Evolutionary conservation across 2,329 filamentous ascomycete species (phyloP).

Genomic region (Aspergillus pseudoterreus): DNA sequence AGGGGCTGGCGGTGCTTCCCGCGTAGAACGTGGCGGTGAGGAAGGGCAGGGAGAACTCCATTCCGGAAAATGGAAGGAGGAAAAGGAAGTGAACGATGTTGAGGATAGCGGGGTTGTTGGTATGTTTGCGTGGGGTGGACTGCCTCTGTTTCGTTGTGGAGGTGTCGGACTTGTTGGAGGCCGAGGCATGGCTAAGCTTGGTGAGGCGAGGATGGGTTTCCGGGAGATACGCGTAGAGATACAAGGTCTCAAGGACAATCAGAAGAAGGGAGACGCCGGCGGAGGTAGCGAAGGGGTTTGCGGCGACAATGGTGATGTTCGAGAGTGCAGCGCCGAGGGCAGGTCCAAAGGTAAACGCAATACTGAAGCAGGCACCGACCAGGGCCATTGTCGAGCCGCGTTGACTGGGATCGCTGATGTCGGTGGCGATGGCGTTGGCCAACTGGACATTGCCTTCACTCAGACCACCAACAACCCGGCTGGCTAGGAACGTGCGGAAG

Average conservation of each 20-base stretch:
- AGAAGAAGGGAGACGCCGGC: constrained; percentile 82
- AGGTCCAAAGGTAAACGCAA: constrained; percentile 95
- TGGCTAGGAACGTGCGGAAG: constrained; percentile 94
- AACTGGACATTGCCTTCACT: constrained; percentile 97
- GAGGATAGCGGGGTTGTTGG: constrained; percentile 78
- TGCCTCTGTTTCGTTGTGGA: background rate
- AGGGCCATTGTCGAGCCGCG: constrained; percentile 92
- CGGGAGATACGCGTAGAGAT: constrained; percentile 78
- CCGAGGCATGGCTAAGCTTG: constrained; percentile 27
- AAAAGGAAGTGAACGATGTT: constrained; percentile 87
- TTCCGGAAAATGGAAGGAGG: constrained; percentile 93
- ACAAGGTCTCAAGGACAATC: constrained; percentile 81
- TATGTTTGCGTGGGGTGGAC: constrained; percentile 47
- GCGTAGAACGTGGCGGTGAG: constrained; percentile 94
- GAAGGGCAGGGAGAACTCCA: constrained; percentile 97
- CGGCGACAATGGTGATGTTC: constrained; percentile 70
- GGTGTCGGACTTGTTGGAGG: constrained; percentile 8
- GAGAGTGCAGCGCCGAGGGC: constrained; percentile 85
- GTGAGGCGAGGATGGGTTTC: constrained; percentile 71
- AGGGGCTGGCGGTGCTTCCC: constrained; percentile 53
- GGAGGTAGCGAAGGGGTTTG: constrained; percentile 90
- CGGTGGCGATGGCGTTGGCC: constrained; percentile 91
- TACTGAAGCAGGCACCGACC: constrained; percentile 92
- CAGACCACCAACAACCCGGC: constrained; percentile 82
- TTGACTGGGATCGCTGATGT: constrained; percentile 82